Evolutionary conservation across 225 moss, liverwort and hornwort genomes (phyloP).

Genomic region (Physcomitrium patens): DNA sequence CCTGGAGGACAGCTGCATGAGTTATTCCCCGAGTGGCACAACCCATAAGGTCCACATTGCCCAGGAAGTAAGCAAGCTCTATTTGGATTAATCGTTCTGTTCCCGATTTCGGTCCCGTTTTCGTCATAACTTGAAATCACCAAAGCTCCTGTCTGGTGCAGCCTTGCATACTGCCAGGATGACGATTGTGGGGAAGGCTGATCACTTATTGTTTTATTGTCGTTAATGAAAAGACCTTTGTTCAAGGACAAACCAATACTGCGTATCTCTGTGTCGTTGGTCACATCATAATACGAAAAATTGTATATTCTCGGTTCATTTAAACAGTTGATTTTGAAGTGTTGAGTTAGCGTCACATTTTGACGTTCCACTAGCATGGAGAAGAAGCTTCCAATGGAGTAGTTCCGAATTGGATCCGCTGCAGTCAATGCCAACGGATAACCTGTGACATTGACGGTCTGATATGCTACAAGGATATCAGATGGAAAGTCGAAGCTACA

Average conservation of each 20-base stretch:
- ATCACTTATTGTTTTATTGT: neutral
- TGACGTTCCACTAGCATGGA: neutral
- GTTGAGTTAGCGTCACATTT: too few relatives aligned
- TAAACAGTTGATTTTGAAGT: too few relatives aligned
- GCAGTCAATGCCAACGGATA: neutral
- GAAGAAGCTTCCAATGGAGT: neutral
- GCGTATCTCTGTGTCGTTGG: too few relatives aligned
- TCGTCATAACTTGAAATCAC: neutral
- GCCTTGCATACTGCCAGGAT: conserved; percentile 8
- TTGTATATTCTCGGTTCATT: too few relatives aligned
- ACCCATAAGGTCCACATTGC: conserved; percentile 18
- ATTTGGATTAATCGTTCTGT: too few relatives aligned
- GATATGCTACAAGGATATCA: conserved; percentile 18
- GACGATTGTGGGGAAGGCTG: neutral
- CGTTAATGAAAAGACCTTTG: neutral
- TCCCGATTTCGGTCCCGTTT: too few relatives aligned
- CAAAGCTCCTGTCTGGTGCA: neutral
- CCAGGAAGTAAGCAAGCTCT: neutral
- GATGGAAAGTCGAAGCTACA: conserved; percentile 29
- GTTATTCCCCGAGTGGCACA: conserved; percentile 5
- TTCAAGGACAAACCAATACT: too few relatives aligned
- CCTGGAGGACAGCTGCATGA: neutral
- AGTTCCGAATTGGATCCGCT: neutral
- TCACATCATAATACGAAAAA: too few relatives aligned
- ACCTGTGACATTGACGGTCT: neutral